phyloP scores from a whole-genome alignment of 441 rosid genomes.

The Biscutella laevigata region DNA sequence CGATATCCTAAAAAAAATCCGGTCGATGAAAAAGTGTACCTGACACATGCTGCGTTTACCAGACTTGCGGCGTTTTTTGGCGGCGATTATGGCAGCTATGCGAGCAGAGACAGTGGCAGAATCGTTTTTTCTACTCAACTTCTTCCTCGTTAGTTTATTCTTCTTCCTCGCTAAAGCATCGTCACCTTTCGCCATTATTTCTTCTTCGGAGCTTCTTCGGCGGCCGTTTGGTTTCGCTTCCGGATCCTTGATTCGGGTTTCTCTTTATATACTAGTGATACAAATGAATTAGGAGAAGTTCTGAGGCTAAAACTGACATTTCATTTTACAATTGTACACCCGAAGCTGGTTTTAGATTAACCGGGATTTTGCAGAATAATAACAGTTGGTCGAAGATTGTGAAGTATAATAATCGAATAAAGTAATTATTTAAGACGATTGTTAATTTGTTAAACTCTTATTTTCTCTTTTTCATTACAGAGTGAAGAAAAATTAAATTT shows the following conservation, averaged over 20 bases:
- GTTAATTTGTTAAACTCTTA: no score
- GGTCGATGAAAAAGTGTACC: constrained; percentile 26
- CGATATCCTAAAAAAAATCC: not conserved
- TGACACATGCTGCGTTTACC: constrained; percentile 73
- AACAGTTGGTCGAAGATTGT: not conserved
- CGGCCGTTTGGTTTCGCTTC: constrained; percentile 18
- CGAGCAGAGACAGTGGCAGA: constrained; percentile 57
- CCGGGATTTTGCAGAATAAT: not conserved
- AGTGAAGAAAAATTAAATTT: no score
- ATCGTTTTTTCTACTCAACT: constrained; percentile 32
- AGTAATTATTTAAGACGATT: no score
- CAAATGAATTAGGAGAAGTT: not conserved
- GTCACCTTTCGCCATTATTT: constrained; percentile 72
- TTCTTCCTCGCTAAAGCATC: constrained; percentile 52
- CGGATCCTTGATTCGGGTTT: not conserved
- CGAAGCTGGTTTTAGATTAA: no score
- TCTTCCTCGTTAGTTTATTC: constrained; percentile 61
- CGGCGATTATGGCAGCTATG: constrained; percentile 68
- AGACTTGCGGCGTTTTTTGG: constrained; percentile 76
- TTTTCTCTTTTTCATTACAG: no score
- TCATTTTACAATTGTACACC: no score
- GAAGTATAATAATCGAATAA: no score
- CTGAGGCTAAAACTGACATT: not conserved
- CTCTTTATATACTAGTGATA: not conserved
- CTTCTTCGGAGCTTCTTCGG: constrained; percentile 16